Base-by-base conservation (phyloP, 73 alveolate species). In the Paramecium sonneborni region DNA sequence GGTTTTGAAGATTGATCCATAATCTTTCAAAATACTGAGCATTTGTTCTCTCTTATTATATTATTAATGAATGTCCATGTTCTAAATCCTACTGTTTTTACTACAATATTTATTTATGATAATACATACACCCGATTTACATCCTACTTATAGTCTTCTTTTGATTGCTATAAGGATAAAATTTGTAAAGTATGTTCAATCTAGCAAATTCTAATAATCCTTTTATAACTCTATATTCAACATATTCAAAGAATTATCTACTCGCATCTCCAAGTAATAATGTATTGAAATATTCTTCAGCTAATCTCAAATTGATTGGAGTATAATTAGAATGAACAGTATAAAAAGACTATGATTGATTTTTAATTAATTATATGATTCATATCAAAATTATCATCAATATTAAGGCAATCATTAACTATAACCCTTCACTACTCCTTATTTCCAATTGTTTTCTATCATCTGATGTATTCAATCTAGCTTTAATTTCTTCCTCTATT, bases 241-340 rank as follows among this genome's bases (percentile, higher is more conserved):
- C 41, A 18, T 85, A 85, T 85, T 48, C 92, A 24, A 56, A 85
- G 32, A 37, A 85, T 56, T 85, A 26, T 38, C 67, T 85, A 57
- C 48, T 85, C 68, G 57, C 38, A 21, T 85, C 92, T 15, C 38
- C 48, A 56, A 26, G 34, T 37, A 85, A 85, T 11, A 85, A 38
- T 43, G 70, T 55, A 30, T 85, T 69, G 48, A 85, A 85, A 85
- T 85, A 85, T 9, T 85, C 57, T 20, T 72, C 68, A 85, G 92
- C 92, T 24, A 85, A 56, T 55, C 85, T 68, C 5, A 18, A 46
- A 24, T 70, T 70, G 26, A 32, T 5, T 70, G 57, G 86, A 23
- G 43, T 23, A 11, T 23, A 62, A 3, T 2, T 62, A 18, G 37
- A 23, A 62, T 4, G 15, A 5, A 62, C 8, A 15, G 3, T 62